Evolutionary conservation across 768 basidiomycete species (phyloP).

Genomic region (Saitozyma sp.): DNA sequence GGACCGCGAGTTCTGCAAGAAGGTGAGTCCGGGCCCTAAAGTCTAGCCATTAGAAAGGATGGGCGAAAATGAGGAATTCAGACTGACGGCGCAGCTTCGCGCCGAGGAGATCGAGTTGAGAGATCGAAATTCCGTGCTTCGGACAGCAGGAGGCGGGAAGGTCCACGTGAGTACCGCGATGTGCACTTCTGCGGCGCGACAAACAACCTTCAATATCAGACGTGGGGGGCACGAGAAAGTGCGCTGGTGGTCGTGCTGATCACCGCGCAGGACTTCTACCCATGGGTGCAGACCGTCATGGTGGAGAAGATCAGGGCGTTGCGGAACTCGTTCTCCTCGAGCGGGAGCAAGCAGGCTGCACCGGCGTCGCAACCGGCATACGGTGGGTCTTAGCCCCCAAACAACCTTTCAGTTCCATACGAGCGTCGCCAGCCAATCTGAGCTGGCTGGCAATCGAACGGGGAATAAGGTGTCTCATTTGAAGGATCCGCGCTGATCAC

Average conservation of each 20-base stretch:
- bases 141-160: conserved; percentile 64
- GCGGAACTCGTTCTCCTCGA: conserved; percentile 51
- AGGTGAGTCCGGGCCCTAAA: conserved; percentile 57
- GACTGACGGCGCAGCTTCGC: conserved; percentile 63
- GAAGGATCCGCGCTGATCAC: conserved; percentile 13
- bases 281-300: conserved; percentile 65
- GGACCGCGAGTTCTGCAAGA: conserved; percentile 83
- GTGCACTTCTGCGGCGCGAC: background rate
- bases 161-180: conserved; percentile 64
- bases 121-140: conserved; percentile 77
- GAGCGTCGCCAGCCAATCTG: too few relatives aligned
- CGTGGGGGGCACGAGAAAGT: too few relatives aligned
- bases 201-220: background rate
- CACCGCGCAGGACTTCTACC: conserved; percentile 68
- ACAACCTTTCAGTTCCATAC: too few relatives aligned
- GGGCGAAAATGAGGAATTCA: background rate
- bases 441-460: too few relatives aligned
- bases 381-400: conserved; percentile 6
- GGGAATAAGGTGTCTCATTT: background rate
- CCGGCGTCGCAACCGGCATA: conserved; percentile 19
- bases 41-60: background rate
- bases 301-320: conserved; percentile 76
- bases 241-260: too few relatives aligned
- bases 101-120: conserved; percentile 50
- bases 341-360: conserved; percentile 10